phyloP scores from a whole-genome alignment of 164 flowering plant genomes.

The Kalanchoe fedtschenkoi region DNA sequence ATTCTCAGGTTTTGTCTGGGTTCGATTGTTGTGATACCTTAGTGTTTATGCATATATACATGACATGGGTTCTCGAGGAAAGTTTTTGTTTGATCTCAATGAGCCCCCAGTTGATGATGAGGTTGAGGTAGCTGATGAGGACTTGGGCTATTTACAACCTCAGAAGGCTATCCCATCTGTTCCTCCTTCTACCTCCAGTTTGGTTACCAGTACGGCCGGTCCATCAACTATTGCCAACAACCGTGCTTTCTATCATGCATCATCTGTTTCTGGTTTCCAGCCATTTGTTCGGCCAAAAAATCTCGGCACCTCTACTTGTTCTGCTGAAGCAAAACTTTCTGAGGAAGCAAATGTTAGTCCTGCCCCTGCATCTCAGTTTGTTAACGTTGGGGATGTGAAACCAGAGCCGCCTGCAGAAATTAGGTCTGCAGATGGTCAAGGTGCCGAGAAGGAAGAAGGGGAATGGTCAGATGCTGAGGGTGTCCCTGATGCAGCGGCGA shows the following conservation, averaged over 20 bases:
- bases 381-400: slow-evolving; percentile 20
- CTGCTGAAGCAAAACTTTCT: slow-evolving; percentile 18
- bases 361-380: slow-evolving; percentile 20
- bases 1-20: slow-evolving; percentile 5
- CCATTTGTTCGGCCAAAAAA: slow-evolving; percentile 58
- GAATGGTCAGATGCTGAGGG: slow-evolving; percentile 88
- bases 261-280: slow-evolving; percentile 85
- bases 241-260: slow-evolving; percentile 66
- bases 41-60: slow-evolving; percentile 49
- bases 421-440: slow-evolving; percentile 21
- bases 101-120: slow-evolving; percentile 79
- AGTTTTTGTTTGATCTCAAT: slow-evolving; percentile 82
- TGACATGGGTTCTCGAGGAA: slow-evolving; percentile 84
- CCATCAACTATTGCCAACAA: slow-evolving; percentile 40
- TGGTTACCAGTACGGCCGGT: slow-evolving; percentile 29
- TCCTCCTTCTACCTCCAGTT: slow-evolving; percentile 26
- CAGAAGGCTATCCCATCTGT: slow-evolving; percentile 48
- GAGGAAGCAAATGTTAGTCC: slow-evolving; percentile 13
- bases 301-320: slow-evolving; percentile 17
- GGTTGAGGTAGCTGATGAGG: slow-evolving; percentile 35
- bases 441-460: slow-evolving; percentile 83
- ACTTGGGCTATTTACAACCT: slow-evolving; percentile 38
- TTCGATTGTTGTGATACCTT: slow-evolving; percentile 14
- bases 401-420: slow-evolving; percentile 14
- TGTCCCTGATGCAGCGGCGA: slow-evolving; percentile 21